Evolutionary conservation across 441 rosid genomes (phyloP).

Genomic region (Pelargonium citronellum): DNA sequence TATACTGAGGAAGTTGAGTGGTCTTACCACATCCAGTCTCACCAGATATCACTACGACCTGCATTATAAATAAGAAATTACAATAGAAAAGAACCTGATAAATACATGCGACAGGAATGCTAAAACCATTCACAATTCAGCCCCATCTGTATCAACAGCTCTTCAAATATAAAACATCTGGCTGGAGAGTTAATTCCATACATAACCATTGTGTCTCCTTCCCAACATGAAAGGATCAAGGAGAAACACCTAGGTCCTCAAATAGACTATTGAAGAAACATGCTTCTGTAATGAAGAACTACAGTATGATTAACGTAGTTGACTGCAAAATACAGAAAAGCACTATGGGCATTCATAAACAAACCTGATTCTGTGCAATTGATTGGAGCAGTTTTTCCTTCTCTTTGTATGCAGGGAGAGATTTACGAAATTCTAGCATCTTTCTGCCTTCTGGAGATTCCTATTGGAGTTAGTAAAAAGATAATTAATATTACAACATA

Average conservation of each 20-base stretch:
- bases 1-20: constrained; percentile 94
- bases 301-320: not conserved
- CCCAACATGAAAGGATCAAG: not conserved
- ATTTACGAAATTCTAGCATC: constrained; percentile 71
- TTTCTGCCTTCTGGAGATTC: constrained; percentile 89
- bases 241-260: not conserved
- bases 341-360: not conserved
- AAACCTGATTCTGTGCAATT: constrained; percentile 92
- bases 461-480: constrained; percentile 27
- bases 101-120: not conserved
- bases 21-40: constrained; percentile 99
- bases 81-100: constrained; percentile 5
- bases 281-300: not conserved
- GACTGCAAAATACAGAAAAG: not conserved
- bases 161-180: not conserved
- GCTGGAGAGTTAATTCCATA: not conserved
- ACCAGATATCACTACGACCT: constrained; percentile 95
- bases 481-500: not conserved
- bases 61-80: constrained; percentile 17
- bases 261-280: not conserved
- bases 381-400: constrained; percentile 92
- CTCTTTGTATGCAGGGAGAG: constrained; percentile 84
- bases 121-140: not conserved
- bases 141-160: not conserved
- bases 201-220: constrained; percentile 3